Percentiles rank a stretch among this genome's conserved stretches.
Evolutionary conservation across 1,139 yeast species (phyloP).

Genomic region (Saccharomyces hybrid): DNA sequence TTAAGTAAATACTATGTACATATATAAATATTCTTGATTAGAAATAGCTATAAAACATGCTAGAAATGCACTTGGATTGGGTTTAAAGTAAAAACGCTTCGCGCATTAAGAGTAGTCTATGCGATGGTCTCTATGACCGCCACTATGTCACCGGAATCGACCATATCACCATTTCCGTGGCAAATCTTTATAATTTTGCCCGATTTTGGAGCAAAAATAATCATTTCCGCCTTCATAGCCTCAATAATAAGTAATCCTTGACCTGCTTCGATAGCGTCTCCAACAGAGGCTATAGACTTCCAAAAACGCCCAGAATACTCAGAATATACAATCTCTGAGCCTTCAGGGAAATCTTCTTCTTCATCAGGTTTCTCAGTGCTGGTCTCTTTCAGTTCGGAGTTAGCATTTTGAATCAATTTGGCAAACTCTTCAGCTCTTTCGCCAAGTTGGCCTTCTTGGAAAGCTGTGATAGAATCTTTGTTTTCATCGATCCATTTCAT

Average conservation of each 20-base stretch:
- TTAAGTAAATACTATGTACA: neutral
- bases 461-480: slow-evolving; percentile 61
- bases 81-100: neutral
- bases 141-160: slow-evolving; percentile 90
- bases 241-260: slow-evolving; percentile 85
- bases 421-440: slow-evolving; percentile 82
- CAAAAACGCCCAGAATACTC: slow-evolving; percentile 95
- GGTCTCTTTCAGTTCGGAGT: slow-evolving; percentile 57
- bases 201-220: slow-evolving; percentile 58
- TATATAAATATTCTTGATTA: neutral
- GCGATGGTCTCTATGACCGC: slow-evolving; percentile 45
- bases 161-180: slow-evolving; percentile 88
- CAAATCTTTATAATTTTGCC: slow-evolving; percentile 76
- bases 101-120: neutral
- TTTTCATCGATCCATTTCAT: slow-evolving; percentile 70
- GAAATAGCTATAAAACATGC: neutral
- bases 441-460: slow-evolving; percentile 62
- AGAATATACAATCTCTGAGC: slow-evolving; percentile 78
- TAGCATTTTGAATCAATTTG: slow-evolving; percentile 71
- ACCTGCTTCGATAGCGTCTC: slow-evolving; percentile 66
- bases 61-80: neutral
- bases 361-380: slow-evolving; percentile 35
- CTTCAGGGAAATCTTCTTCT: slow-evolving; percentile 56
- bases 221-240: slow-evolving; percentile 98
- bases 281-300: slow-evolving; percentile 79